Evolutionary conservation across 345 rosid species (phyloP), one percentile per base, ranked within the genome.

Genomic region (Hirschfeldia incana): DNA sequence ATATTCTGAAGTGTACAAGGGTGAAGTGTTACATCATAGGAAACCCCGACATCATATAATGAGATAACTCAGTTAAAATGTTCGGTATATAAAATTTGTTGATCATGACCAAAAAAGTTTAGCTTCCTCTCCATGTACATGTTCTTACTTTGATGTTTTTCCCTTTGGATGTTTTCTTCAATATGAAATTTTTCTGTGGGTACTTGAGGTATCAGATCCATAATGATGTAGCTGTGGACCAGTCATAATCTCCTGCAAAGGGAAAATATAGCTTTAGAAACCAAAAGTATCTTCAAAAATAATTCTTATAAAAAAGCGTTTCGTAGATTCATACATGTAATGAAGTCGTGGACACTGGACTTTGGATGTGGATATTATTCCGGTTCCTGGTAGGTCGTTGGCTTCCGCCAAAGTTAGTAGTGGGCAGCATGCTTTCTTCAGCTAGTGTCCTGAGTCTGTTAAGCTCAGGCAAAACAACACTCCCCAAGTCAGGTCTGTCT

Each of bases 401-500:
- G 73, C 74, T 37, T 57, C 80, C 73, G 10, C 70, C 66, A 62
- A 65, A 58, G 55, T 66, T n/a, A 17, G 60, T 59, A 17, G 60
- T 62, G 7, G 13, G 7, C 33, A 13, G 42, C 72, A 69, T 49
- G 34, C 64, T 81, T 34, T 78, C 88, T 58, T 87, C 97, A 0
- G 89, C 98, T 39, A 91, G 87, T 21, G 9, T 80, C 75, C 90
- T 89, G 80, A 91, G 74, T 76, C 86, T 85, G 65, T 92, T 80
- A 39, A 93, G 97, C 83, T 85, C 93, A 21, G 96, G 98, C 72
- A 95, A 75, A 34, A 95, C 59, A 4, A 55, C 86, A 6, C 33
- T 76, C 46, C 88, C 88, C 1, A 95, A 92, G 80, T 95, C 93
- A 10, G 99, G 99, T 76, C 99, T 88, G 82, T 95, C 98, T 83